These are phyloP conservation scores for Globisporangium heterothallicum DNA, from an alignment of 352 stramenopile genomes.

Conservation along the genomic window DNA sequence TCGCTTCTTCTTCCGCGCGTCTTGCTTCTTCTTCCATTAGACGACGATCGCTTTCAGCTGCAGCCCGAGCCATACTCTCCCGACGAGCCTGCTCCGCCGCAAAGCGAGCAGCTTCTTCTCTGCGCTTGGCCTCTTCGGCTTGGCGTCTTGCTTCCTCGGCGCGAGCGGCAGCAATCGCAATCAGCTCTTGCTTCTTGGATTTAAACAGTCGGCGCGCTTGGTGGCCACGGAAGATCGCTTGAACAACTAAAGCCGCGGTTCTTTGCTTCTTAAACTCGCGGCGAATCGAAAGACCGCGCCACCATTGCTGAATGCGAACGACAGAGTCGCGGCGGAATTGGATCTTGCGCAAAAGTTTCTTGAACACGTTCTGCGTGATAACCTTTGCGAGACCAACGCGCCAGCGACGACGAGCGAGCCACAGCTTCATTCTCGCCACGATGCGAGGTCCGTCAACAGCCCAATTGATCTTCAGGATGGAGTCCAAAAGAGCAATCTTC, in stretches of 20 bases:
- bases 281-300: conserved; percentile 64
- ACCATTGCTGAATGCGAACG: conserved; percentile 80
- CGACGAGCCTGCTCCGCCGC: conserved; percentile 51
- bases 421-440: conserved; percentile 61
- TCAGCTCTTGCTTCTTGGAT: conserved; percentile 82
- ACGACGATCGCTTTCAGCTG: conserved; percentile 52
- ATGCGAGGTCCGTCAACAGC: conserved; percentile 48
- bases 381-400: conserved; percentile 66
- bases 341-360: conserved; percentile 46
- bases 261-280: conserved; percentile 83
- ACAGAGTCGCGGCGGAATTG: conserved; percentile 57
- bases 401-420: conserved; percentile 67
- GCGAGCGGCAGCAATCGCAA: conserved; percentile 66
- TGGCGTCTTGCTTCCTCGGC: conserved; percentile 68
- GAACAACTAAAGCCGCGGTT: conserved; percentile 59
- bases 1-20: conserved; percentile 56
- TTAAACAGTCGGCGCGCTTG: conserved; percentile 70
- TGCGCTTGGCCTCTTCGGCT: conserved; percentile 77
- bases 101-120: conserved; percentile 62
- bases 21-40: conserved; percentile 69
- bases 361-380: conserved; percentile 51
- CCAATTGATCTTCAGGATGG: conserved; percentile 77
- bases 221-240: conserved; percentile 78
- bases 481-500: conserved; percentile 72
- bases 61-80: conserved; percentile 48